Conservation (phyloP, 1,284 basidiomycete species). For the Cronartium quercuum region DNA sequence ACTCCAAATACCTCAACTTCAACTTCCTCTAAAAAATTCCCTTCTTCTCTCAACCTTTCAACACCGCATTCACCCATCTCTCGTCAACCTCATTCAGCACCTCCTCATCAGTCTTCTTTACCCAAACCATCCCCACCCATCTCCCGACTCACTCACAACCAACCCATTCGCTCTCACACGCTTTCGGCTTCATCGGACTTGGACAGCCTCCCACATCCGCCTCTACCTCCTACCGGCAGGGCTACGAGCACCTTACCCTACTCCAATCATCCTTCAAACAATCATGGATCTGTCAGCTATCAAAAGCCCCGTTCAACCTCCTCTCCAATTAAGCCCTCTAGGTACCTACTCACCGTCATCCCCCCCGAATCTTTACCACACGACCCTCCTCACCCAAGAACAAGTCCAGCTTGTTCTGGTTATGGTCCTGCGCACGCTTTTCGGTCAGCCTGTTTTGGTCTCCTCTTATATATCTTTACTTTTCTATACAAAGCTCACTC, state of each 20-base stretch:
- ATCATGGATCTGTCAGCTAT: not conserved
- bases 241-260: not conserved
- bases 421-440: constrained; percentile 46
- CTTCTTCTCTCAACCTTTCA: no score
- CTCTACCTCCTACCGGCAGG: no score
- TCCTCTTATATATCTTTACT: not conserved
- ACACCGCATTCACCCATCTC: no score
- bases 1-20: no score
- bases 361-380: constrained; percentile 46
- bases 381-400: constrained; percentile 47
- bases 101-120: no score
- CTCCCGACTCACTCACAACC: no score
- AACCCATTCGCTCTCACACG: no score
- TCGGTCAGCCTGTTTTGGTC: constrained; percentile 39
- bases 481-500: not conserved
- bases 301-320: not conserved
- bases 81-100: no score
- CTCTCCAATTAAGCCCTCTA: constrained; percentile 1
- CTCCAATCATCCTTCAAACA: not conserved
- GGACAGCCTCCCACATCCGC: no score
- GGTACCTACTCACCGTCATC: constrained; percentile 46
- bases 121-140: no score
- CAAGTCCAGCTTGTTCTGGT: constrained; percentile 43
- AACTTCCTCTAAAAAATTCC: no score
- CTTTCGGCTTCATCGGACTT: no score